These are phyloP conservation scores for Phylloporus sp. DNA, from an alignment of 768 basidiomycete genomes.

Conservation along the genomic window DNA sequence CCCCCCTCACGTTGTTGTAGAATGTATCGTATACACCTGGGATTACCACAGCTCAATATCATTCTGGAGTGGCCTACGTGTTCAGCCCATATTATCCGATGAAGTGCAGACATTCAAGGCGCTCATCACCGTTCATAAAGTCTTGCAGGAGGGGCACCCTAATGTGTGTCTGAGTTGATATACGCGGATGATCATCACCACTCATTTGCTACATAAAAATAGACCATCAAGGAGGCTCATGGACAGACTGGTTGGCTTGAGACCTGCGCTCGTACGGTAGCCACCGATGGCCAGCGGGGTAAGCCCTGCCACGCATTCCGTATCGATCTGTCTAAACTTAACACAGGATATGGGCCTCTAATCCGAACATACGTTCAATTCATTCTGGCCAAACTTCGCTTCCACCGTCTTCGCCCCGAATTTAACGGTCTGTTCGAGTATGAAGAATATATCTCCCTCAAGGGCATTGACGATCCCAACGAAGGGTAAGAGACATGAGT, in stretches of 20 bases:
- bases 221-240: slow-evolving; percentile 97
- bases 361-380: slow-evolving; percentile 97
- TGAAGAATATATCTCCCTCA: slow-evolving; percentile 95
- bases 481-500: slow-evolving; percentile 70
- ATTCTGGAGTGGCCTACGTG: slow-evolving; percentile 95
- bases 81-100: slow-evolving; percentile 94
- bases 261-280: slow-evolving; percentile 89
- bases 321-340: slow-evolving; percentile 4
- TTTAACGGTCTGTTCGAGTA: slow-evolving; percentile 99
- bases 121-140: slow-evolving; percentile 95
- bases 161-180: slow-evolving; percentile 46
- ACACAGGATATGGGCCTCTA: slow-evolving; percentile 81
- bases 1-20: slow-evolving; percentile 40
- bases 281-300: slow-evolving; percentile 77
- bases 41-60: slow-evolving; percentile 97
- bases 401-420: slow-evolving; percentile 92
- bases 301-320: neutral
- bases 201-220: slow-evolving; percentile 13
- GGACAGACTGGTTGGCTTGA: slow-evolving; percentile 97
- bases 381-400: slow-evolving; percentile 90
- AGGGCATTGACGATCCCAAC: slow-evolving; percentile 97
- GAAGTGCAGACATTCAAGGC: slow-evolving; percentile 99
- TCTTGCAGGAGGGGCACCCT: slow-evolving; percentile 96
- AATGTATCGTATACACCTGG: slow-evolving; percentile 99
- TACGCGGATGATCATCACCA: slow-evolving; percentile 2